Conservation (phyloP, 2,329 filamentous ascomycete genomes). For the Penicillium decumbens region DNA sequence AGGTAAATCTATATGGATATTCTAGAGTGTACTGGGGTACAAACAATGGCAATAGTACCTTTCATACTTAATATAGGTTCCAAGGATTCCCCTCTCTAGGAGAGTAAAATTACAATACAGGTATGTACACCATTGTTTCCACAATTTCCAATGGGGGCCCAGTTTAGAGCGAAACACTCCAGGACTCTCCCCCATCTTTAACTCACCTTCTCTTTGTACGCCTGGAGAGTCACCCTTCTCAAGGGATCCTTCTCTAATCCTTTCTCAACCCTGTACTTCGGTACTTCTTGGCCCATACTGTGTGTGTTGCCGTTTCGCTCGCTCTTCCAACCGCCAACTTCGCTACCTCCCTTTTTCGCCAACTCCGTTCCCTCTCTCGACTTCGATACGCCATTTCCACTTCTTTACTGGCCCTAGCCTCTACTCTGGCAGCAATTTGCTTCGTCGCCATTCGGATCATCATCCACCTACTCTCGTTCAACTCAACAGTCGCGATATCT, state of each 20-base stretch:
- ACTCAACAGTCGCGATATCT: conserved; percentile 5
- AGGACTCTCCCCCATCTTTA: not conserved
- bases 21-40: not conserved
- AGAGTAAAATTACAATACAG: too few relatives aligned
- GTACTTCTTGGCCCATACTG: conserved; percentile 27
- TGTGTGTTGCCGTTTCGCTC: conserved; percentile 34
- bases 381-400: conserved; percentile 1
- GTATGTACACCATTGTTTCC: too few relatives aligned
- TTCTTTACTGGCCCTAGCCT: not conserved
- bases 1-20: not conserved
- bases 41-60: not conserved
- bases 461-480: conserved; percentile 17
- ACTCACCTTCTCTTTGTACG: not conserved
- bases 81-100: too few relatives aligned
- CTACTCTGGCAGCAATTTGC: conserved; percentile 5
- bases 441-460: conserved; percentile 7
- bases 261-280: conserved; percentile 8
- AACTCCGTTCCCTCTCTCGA: conserved; percentile 9
- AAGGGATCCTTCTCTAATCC: not conserved
- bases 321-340: conserved; percentile 18
- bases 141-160: too few relatives aligned
- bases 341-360: conserved; percentile 7
- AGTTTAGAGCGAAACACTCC: not conserved
- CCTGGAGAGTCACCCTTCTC: not conserved
- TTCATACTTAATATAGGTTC: too few relatives aligned